These are phyloP conservation scores for Amphichorda felina DNA, from an alignment of 2,329 filamentous ascomycete genomes.

Conservation along the genomic window DNA sequence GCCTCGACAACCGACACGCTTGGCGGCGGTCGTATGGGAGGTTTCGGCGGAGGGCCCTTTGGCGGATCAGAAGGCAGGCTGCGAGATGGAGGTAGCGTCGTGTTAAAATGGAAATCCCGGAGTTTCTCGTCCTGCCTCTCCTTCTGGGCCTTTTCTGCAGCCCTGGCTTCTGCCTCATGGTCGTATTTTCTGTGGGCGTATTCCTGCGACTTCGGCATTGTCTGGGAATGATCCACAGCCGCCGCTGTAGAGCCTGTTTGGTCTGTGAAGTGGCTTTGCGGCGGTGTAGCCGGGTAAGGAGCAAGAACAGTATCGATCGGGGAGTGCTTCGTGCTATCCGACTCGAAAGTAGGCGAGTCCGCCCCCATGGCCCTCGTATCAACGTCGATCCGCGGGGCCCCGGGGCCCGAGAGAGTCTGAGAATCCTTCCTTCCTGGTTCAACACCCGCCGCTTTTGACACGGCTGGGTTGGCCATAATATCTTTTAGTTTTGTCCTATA, in stretches of 20 bases:
- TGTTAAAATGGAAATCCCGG: constrained; percentile 25
- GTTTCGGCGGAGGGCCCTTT: constrained; percentile 37
- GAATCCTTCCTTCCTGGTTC: neutral
- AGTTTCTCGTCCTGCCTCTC: constrained; percentile 22
- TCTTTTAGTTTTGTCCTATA: constrained; percentile 90
- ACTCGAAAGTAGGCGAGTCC: constrained; percentile 36
- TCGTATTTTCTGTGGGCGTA: constrained; percentile 46
- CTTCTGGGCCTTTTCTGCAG: constrained; percentile 31
- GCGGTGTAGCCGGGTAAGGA: constrained; percentile 54
- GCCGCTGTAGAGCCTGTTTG: neutral
- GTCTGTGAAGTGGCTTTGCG: constrained; percentile 11
- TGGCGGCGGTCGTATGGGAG: constrained; percentile 25
- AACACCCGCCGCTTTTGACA: constrained; percentile 14
- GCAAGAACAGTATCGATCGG: constrained; percentile 48
- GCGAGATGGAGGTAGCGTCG: constrained; percentile 43
- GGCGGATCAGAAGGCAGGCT: constrained; percentile 40
- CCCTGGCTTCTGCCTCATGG: constrained; percentile 38
- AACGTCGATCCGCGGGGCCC: constrained; percentile 12
- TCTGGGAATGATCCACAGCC: constrained; percentile 34
- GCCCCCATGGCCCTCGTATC: constrained; percentile 12
- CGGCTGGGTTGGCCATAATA: constrained; percentile 30
- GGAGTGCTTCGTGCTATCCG: constrained; percentile 39
- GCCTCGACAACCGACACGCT: constrained; percentile 28
- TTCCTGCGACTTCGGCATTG: constrained; percentile 49
- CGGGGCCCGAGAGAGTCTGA: constrained; percentile 1